Conservation (phyloP, 2,329 filamentous ascomycete genomes). For the Pyrenochaeta sp. region DNA sequence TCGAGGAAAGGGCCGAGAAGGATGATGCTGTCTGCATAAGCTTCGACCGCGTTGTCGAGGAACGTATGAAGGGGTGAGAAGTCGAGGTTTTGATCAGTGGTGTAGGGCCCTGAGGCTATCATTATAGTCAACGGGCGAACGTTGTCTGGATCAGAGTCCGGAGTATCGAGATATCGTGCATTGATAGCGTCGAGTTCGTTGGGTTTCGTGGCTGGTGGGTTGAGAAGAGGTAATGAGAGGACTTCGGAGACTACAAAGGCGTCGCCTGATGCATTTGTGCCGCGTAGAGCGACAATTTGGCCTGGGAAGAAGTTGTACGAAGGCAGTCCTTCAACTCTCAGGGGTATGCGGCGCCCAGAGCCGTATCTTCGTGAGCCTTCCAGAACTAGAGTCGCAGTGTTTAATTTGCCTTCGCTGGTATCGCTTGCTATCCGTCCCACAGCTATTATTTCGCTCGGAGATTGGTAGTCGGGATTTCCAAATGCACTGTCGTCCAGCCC, state of each 20-base stretch:
- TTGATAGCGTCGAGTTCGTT: slow-evolving; percentile 73
- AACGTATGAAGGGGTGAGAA: slow-evolving; percentile 87
- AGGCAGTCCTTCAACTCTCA: slow-evolving; percentile 75
- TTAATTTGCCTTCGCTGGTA: slow-evolving; percentile 83
- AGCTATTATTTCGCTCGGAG: slow-evolving; percentile 85
- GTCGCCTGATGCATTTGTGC: slow-evolving; percentile 85
- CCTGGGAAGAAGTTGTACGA: slow-evolving; percentile 90
- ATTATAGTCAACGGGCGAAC: slow-evolving; percentile 76
- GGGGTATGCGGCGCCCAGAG: slow-evolving; percentile 79
- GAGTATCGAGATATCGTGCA: slow-evolving; percentile 71
- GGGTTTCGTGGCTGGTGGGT: slow-evolving; percentile 74
- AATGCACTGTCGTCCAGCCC: slow-evolving; percentile 81
- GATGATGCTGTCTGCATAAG: slow-evolving; percentile 79
- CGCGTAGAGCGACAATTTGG: slow-evolving; percentile 86
- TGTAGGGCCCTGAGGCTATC: slow-evolving; percentile 87
- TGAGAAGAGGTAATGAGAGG: slow-evolving; percentile 76
- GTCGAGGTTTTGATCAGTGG: slow-evolving; percentile 88
- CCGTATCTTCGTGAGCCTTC: slow-evolving; percentile 88
- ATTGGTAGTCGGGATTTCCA: slow-evolving; percentile 84
- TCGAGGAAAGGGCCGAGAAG: slow-evolving; percentile 91
- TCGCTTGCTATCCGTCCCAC: slow-evolving; percentile 93
- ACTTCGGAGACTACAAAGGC: slow-evolving; percentile 83
- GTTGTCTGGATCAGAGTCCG: slow-evolving; percentile 60
- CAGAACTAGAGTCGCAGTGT: slow-evolving; percentile 82
- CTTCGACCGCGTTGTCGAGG: slow-evolving; percentile 77